phyloP scores from a whole-genome alignment of 2,329 filamentous ascomycete species.

The Colletotrichum orbiculare region DNA sequence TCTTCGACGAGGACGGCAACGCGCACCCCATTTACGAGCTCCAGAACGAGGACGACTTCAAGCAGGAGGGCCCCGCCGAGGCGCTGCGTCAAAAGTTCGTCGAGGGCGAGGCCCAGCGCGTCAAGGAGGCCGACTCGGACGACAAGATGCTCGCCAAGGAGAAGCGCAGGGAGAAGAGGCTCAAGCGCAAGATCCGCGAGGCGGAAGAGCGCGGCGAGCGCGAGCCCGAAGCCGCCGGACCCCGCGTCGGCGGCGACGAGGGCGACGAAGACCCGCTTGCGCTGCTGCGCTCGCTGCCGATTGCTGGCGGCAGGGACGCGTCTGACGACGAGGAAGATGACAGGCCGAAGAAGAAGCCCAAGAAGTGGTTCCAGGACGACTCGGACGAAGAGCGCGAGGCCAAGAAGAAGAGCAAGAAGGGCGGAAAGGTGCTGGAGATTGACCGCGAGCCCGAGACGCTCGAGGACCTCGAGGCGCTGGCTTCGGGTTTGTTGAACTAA shows the following conservation, averaged over 20 bases:
- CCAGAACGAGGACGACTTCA: conserved; percentile 85
- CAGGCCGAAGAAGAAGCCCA: conserved; percentile 68
- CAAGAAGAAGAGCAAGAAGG: conserved; percentile 56
- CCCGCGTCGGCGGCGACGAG: conserved; percentile 49
- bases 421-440: conserved; percentile 69
- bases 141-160: conserved; percentile 86
- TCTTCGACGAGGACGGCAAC: conserved; percentile 93
- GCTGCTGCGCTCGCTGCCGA: conserved; percentile 67
- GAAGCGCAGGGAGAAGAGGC: conserved; percentile 81
- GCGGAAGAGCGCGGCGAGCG: conserved; percentile 59
- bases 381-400: conserved; percentile 55
- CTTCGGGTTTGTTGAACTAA: conserved; percentile 71
- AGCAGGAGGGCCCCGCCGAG: conserved; percentile 77
- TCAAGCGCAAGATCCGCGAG: conserved; percentile 77
- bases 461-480: conserved; percentile 82
- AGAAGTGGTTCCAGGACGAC: conserved; percentile 84
- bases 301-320: conserved; percentile 56
- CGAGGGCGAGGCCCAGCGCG: conserved; percentile 77
- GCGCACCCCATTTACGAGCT: conserved; percentile 89
- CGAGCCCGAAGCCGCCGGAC: conserved; percentile 1
- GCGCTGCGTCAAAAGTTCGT: conserved; percentile 83
- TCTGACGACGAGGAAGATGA: conserved; percentile 37
- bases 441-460: conserved; percentile 80
- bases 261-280: conserved; percentile 66
- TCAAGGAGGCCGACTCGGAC: conserved; percentile 78